These are phyloP conservation scores for Roridomyces roridus DNA, from an alignment of 768 basidiomycete species.

Conservation along the genomic window DNA sequence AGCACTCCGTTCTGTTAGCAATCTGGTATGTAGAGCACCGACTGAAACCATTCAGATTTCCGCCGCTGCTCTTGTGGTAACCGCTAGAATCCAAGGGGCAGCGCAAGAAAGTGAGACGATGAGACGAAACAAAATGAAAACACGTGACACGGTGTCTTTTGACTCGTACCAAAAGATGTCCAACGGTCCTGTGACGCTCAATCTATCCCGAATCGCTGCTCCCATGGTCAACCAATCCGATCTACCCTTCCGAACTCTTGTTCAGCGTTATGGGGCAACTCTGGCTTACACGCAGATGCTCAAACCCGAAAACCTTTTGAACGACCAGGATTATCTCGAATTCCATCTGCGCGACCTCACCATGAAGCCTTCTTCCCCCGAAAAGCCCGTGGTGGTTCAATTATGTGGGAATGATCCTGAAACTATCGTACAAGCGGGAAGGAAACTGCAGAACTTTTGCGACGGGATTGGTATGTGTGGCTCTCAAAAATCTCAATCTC, in stretches of 20 bases:
- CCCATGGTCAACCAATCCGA: constrained; percentile 87
- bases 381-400: constrained; percentile 69
- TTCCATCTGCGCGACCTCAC: constrained; percentile 65
- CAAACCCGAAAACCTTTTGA: constrained; percentile 61
- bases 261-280: constrained; percentile 67
- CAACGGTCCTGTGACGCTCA: background rate
- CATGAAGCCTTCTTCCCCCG: constrained; percentile 29
- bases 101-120: no score
- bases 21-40: no score
- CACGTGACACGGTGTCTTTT: background rate
- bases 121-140: background rate
- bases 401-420: constrained; percentile 77
- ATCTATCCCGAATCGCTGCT: constrained; percentile 59
- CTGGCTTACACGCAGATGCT: constrained; percentile 83
- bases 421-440: constrained; percentile 62
- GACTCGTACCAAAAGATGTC: background rate
- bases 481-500: background rate
- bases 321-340: constrained; percentile 70
- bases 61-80: no score
- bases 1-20: no score
- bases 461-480: constrained; percentile 68
- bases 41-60: no score
- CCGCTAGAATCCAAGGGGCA: no score
- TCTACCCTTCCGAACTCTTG: constrained; percentile 71
- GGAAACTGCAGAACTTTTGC: constrained; percentile 62